Conservation (phyloP, 805 yeast species). For the Hanseniaspora pseudoguilliermondii region DNA sequence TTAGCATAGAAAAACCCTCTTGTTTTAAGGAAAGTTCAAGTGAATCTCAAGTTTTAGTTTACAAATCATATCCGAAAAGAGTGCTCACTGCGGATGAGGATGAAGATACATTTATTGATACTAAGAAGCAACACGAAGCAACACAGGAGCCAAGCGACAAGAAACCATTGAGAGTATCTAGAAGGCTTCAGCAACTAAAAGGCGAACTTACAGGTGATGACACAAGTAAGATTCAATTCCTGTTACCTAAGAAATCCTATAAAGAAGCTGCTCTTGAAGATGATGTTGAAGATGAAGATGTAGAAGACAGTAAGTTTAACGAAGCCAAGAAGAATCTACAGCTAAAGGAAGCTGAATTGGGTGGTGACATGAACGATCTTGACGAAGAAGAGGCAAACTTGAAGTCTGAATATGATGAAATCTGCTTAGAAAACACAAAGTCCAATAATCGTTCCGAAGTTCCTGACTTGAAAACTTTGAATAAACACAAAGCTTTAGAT, state of each 20-base stretch:
- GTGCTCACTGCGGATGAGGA: background rate
- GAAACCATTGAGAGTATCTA: background rate
- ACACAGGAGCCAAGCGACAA: background rate
- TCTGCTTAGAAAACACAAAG: background rate
- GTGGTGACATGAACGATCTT: background rate
- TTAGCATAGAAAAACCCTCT: background rate
- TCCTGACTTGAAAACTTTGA: background rate
- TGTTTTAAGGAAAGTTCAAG: background rate
- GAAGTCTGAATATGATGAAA: background rate
- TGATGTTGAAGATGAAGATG: background rate
- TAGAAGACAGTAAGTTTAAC: background rate
- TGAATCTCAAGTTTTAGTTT: background rate
- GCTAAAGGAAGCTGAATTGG: background rate
- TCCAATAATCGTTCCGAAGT: background rate
- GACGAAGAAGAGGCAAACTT: background rate
- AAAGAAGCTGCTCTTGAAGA: background rate
- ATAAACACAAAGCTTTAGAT: background rate
- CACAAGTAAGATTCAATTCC: background rate
- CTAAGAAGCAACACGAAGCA: background rate
- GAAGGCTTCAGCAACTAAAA: background rate
- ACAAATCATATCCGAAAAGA: background rate
- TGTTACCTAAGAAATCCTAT: background rate
- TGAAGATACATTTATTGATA: background rate
- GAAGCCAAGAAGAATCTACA: constrained; percentile 2
- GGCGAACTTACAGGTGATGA: background rate